Base-by-base conservation (phyloP, 805 yeast species). In the Kodamaea leandrae region DNA sequence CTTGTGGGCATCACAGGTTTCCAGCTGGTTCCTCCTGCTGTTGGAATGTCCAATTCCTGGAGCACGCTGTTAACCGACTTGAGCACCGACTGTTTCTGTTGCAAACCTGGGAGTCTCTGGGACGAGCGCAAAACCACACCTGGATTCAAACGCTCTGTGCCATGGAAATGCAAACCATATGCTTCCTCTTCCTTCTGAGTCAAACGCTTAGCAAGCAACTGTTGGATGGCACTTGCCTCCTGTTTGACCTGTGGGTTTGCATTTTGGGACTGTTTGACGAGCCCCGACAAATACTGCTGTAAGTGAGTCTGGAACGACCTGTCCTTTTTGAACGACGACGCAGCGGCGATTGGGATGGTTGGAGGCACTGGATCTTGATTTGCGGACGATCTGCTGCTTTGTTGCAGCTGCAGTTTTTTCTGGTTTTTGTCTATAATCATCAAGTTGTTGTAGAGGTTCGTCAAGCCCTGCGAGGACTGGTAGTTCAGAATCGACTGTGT, bases 1-100 rank as follows among this genome's bases (percentile, higher is more conserved):
- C 83, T 78, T 0, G 98, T 86, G 4, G 96, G 91, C 83, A 93
- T 83, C 2, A 82, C 82, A 1, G 98, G 98, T 49, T 83, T 82
- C 69, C 69, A 69, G 18, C 61, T 54, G 4, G 72, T 69, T 9
- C 73, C 74, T 12, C 73, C 73, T 6, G 68, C 72, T 4, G 80
- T 64, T 0, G 96, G 83, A 7, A 93, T 63, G 3, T 82, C 89
- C 45, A 93, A 63, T 55, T 93, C 99, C 42, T 82, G 84, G 45
- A 91, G 62, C 8, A 81, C 72, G 13, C 77, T 75, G 28, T 84
- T 80, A 6, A 69, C 72, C 2, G 96, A 91, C 52, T 89, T 89
- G 55, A 83, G 79, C 1, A 86, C 78, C 1, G 90, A 76, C 39
- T 88, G 77, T 56, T 86, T 85, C 43, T 70, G 75, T 39, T 69